Conservation (phyloP, 2,329 filamentous ascomycete species). For the Gnomoniopsis smithogilvyi region DNA sequence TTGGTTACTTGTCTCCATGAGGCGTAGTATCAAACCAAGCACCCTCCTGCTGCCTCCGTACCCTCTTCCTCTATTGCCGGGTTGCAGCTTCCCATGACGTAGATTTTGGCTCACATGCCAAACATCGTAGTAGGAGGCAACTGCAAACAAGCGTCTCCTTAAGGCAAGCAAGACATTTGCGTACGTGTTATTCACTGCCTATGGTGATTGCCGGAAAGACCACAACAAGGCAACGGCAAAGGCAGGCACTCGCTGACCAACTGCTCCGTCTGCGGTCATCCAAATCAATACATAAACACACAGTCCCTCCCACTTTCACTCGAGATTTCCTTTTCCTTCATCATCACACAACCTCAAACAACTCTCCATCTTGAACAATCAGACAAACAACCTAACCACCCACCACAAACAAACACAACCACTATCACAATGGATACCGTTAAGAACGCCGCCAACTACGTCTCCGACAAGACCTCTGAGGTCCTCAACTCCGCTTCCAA, state of each 20-base stretch:
- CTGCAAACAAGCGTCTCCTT: background rate
- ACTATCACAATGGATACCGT: conserved; percentile 36
- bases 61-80: background rate
- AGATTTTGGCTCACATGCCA: background rate
- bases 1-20: background rate
- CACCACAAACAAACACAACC: conserved; percentile 14
- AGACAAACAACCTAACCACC: conserved; percentile 17
- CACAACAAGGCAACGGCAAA: background rate
- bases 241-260: background rate
- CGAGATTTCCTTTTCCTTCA: background rate
- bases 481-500: conserved; percentile 44
- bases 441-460: conserved; percentile 57
- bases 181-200: background rate
- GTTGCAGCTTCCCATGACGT: background rate
- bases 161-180: background rate
- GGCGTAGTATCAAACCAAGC: background rate
- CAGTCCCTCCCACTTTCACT: background rate
- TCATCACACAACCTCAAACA: conserved; percentile 11
- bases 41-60: background rate
- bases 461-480: conserved; percentile 37
- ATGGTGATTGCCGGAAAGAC: background rate
- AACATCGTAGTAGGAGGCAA: background rate
- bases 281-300: conserved; percentile 8
- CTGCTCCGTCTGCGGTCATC: background rate
- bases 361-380: conserved; percentile 5